Evolutionary conservation across 257 asterid species (phyloP).

Genomic region (Forsythia suspensa): DNA sequence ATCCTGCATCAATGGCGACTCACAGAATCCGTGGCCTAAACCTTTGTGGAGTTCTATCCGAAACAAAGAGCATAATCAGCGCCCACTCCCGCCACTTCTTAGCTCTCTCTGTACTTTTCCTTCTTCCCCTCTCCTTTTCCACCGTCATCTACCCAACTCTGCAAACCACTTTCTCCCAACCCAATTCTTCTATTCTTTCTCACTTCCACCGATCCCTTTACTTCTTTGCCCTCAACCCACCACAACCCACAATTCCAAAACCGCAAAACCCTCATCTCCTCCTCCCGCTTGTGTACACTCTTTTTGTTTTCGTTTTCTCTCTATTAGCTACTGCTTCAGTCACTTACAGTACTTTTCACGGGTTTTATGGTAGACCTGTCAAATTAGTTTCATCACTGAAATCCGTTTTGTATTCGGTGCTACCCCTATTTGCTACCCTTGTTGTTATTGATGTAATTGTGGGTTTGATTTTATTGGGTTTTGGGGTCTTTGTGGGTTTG

Average conservation of each 20-base stretch:
- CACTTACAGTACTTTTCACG: conserved; percentile 59
- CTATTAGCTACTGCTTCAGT: conserved; percentile 48
- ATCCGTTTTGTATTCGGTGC: conserved; percentile 44
- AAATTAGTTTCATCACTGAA: conserved; percentile 45
- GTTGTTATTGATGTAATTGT: conserved; percentile 20
- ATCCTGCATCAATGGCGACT: conserved; percentile 31
- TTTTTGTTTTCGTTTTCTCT: conserved; percentile 29
- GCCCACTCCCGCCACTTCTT: conserved; percentile 68
- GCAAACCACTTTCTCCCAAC: conserved; percentile 22
- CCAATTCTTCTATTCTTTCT: conserved; percentile 25
- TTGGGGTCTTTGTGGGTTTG: conserved; percentile 11
- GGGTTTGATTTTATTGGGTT: conserved; percentile 20
- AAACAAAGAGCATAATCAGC: conserved; percentile 55
- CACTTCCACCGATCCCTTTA: background rate
- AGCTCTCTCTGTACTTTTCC: conserved; percentile 64
- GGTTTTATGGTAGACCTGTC: conserved; percentile 58
- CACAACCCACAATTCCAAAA: background rate
- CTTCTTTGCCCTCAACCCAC: background rate
- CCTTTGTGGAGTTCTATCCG: conserved; percentile 57
- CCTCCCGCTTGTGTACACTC: conserved; percentile 27
- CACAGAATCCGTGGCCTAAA: conserved; percentile 35
- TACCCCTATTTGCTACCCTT: conserved; percentile 32
- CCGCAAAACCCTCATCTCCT: conserved; percentile 18
- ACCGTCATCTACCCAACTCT: conserved; percentile 46
- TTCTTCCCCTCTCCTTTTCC: conserved; percentile 66